phyloP scores from a whole-genome alignment of 305 asterid genomes.

The Salvia sclarea region DNA sequence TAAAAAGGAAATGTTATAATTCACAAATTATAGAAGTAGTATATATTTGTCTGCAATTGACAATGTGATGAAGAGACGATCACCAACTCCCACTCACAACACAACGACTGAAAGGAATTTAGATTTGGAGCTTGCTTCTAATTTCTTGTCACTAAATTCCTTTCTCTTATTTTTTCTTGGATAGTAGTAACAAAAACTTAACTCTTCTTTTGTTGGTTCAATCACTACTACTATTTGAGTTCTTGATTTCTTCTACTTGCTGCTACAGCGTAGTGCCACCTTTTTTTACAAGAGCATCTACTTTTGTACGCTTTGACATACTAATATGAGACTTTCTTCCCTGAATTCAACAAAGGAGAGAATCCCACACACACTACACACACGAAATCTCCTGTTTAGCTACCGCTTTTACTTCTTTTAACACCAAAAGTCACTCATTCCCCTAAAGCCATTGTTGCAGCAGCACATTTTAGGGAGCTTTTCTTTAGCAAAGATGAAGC shows the following conservation, averaged over 20 bases:
- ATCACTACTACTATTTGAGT: conserved; percentile 27
- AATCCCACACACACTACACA: conserved; percentile 24
- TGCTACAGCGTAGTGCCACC: conserved; percentile 29
- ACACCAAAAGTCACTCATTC: conserved; percentile 45
- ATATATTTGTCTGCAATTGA: conserved; percentile 39
- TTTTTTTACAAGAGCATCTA: conserved; percentile 34
- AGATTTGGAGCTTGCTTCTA: conserved; percentile 36
- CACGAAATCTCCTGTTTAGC: conserved; percentile 28
- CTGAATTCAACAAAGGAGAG: conserved; percentile 41
- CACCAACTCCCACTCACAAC: conserved; percentile 75
- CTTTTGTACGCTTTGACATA: conserved; percentile 52
- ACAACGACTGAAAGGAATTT: conserved; percentile 46
- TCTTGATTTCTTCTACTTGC: conserved; percentile 20
- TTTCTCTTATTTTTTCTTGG: neutral
- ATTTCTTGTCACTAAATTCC: conserved; percentile 36
- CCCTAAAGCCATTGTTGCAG: conserved; percentile 51
- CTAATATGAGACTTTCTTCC: conserved; percentile 44
- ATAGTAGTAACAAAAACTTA: neutral
- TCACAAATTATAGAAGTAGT: conserved; percentile 23
- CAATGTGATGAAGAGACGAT: conserved; percentile 45
- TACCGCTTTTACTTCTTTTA: conserved; percentile 43
- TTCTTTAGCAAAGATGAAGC: conserved; percentile 39
- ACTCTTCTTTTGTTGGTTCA: conserved; percentile 8
- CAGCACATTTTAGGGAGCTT: conserved; percentile 38
- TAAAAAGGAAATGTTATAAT: neutral